A percentile compares a stretch with the other conserved stretches of the same genome.
Conservation (phyloP, 2,329 filamentous ascomycete genomes). For the Endothia cerciana region DNA sequence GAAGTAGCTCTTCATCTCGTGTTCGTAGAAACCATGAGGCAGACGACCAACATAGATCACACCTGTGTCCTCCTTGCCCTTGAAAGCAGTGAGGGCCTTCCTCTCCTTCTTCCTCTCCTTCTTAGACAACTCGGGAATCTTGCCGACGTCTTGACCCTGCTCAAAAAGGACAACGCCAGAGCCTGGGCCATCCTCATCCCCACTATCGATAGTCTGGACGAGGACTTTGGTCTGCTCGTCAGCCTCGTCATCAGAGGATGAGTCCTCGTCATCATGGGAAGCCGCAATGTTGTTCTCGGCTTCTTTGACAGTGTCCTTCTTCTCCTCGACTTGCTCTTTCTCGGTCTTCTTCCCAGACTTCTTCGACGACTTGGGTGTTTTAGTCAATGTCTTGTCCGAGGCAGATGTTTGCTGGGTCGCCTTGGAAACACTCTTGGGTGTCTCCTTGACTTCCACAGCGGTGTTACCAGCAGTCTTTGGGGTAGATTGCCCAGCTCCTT, state of each 20-base stretch:
- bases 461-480: conserved; percentile 16
- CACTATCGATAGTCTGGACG: conserved; percentile 27
- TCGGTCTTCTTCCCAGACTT: conserved; percentile 28
- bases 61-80: conserved; percentile 62
- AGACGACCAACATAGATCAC: conserved; percentile 90
- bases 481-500: conserved; percentile 13
- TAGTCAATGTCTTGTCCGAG: not conserved
- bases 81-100: conserved; percentile 32
- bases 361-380: conserved; percentile 20
- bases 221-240: conserved; percentile 30
- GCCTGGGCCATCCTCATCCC: conserved; percentile 27
- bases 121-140: conserved; percentile 53
- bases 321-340: conserved; percentile 40
- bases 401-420: conserved; percentile 13
- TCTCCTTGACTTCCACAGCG: conserved; percentile 4
- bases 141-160: conserved; percentile 54
- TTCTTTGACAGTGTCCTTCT: conserved; percentile 47
- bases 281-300: conserved; percentile 6
- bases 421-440: conserved; percentile 16
- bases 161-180: conserved; percentile 41
- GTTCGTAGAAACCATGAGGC: conserved; percentile 90
- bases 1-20: conserved; percentile 93
- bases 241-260: conserved; percentile 24
- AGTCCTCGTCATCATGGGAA: conserved; percentile 16
- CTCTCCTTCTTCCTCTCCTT: conserved; percentile 49